Evolutionary conservation across 73 alveolate genomes (phyloP).

Genomic region (Blepharisma stoltei): DNA sequence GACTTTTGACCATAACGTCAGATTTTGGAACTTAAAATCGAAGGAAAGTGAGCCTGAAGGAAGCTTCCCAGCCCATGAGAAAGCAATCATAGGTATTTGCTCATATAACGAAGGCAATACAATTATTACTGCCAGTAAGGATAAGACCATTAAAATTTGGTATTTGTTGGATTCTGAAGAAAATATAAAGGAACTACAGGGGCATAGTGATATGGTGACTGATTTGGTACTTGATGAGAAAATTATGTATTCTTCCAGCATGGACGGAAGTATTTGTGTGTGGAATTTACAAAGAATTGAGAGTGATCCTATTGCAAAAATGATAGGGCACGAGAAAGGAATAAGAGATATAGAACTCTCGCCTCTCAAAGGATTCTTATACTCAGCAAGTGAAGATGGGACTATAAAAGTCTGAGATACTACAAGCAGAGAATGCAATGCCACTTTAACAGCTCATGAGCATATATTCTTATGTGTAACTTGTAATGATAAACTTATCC

Average conservation of each 20-base stretch:
- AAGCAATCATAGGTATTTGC: not conserved
- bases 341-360: conserved; percentile 1
- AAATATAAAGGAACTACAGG: not conserved
- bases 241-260: not conserved
- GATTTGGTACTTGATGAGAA: not conserved
- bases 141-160: not conserved
- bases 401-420: not conserved
- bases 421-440: not conserved
- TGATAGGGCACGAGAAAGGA: conserved; percentile 15
- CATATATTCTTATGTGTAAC: not conserved
- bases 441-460: not conserved
- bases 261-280: not conserved
- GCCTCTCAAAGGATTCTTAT: not conserved
- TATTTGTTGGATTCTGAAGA: not conserved
- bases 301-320: not conserved
- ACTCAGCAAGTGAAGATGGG: not conserved
- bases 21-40: not conserved
- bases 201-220: not conserved
- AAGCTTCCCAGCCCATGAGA: not conserved
- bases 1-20: not conserved
- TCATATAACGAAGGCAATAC: not conserved
- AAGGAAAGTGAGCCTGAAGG: not conserved
- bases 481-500: not conserved
- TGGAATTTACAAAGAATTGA: too few species aligned
- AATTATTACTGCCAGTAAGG: not conserved